phyloP scores from a whole-genome alignment of 116 monocot species.

The Dioscorea cayenensis region DNA sequence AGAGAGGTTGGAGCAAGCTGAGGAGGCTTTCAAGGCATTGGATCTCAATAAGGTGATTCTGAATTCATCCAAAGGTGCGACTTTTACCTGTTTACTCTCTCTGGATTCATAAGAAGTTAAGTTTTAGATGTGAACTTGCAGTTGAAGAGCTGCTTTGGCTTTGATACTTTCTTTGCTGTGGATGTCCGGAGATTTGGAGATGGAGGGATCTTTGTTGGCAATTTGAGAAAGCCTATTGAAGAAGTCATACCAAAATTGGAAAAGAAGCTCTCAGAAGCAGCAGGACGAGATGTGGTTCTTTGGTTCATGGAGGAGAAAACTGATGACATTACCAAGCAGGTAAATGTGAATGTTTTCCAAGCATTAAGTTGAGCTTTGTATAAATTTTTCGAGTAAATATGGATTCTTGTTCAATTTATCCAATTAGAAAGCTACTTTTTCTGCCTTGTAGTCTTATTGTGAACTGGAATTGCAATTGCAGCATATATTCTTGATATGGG shows the following conservation, averaged over 20 bases:
- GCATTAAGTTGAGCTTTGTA: not conserved
- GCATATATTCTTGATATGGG: too few species aligned
- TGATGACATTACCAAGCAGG: slow-evolving; percentile 83
- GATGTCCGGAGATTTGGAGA: slow-evolving; percentile 84
- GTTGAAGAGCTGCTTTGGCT: slow-evolving; percentile 81
- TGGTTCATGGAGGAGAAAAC: slow-evolving; percentile 86
- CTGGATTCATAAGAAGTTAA: not conserved
- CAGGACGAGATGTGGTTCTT: slow-evolving; percentile 67
- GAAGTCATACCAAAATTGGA: slow-evolving; percentile 70
- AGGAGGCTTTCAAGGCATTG: slow-evolving; percentile 76
- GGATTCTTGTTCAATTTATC: too few species aligned
- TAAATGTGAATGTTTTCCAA: slow-evolving; percentile 7
- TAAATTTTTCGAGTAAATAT: too few species aligned
- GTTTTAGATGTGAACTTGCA: slow-evolving; percentile 13
- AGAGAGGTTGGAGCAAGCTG: slow-evolving; percentile 67
- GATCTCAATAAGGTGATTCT: slow-evolving; percentile 68
- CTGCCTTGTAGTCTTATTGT: too few species aligned
- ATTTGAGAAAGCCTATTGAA: slow-evolving; percentile 67
- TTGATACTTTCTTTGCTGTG: slow-evolving; percentile 76
- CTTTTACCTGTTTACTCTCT: not conserved
- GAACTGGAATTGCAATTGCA: too few species aligned
- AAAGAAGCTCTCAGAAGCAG: slow-evolving; percentile 73
- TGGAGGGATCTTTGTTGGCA: slow-evolving; percentile 82
- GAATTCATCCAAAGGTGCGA: not conserved
- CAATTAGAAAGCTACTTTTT: too few species aligned